Conservation (phyloP, 1,284 basidiomycete species). For the Ceratobasidium sp. region DNA sequence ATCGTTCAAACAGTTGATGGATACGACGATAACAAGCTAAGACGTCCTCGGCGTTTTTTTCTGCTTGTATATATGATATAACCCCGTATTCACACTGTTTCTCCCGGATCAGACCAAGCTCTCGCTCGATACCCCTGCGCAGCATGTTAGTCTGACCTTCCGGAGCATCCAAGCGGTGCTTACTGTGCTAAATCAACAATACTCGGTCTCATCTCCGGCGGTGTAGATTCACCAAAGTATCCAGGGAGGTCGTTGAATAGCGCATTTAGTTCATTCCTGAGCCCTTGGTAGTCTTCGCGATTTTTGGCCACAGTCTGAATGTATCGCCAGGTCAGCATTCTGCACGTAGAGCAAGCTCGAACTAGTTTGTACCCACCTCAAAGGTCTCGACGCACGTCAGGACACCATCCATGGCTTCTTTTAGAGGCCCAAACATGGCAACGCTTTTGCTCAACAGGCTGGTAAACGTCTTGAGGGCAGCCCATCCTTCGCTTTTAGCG, state of each 20-base stretch:
- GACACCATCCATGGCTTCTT: background rate
- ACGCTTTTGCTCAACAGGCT: background rate
- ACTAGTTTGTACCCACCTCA: background rate
- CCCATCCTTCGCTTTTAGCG: background rate
- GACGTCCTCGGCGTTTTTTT: background rate
- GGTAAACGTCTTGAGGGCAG: background rate
- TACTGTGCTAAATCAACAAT: background rate
- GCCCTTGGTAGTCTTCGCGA: background rate
- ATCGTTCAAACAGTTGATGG: background rate
- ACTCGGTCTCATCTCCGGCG: background rate
- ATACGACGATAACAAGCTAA: slow-evolving; percentile 16
- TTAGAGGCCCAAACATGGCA: background rate
- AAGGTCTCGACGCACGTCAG: background rate
- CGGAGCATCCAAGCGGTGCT: background rate
- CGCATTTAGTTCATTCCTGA: background rate
- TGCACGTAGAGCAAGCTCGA: background rate
- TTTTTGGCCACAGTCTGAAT: background rate
- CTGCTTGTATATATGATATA: background rate
- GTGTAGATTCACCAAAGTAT: background rate
- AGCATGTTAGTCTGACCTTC: background rate
- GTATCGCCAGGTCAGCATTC: background rate
- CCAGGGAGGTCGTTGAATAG: background rate
- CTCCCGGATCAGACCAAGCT: background rate
- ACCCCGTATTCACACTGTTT: background rate
- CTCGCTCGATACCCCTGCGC: background rate